Evolutionary conservation across 2,329 filamentous ascomycete species (phyloP).

Genomic region (Teratosphaeria epicoccoides): DNA sequence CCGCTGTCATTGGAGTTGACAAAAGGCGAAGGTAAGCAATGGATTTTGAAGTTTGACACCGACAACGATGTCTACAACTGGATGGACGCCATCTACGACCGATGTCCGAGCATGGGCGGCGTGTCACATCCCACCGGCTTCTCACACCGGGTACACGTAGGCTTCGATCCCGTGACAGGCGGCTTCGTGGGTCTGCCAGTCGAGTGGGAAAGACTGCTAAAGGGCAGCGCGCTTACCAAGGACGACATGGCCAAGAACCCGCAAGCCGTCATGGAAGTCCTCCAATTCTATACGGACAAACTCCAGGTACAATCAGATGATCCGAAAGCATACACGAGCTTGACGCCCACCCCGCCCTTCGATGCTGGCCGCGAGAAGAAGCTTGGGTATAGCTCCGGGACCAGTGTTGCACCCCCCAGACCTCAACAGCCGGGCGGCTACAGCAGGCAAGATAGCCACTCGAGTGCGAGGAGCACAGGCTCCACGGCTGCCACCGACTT

Average conservation of each 20-base stretch:
- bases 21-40: slow-evolving; percentile 71
- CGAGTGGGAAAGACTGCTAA: slow-evolving; percentile 95
- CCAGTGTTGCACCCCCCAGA: slow-evolving; percentile 39
- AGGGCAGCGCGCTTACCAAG: slow-evolving; percentile 92
- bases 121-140: slow-evolving; percentile 99
- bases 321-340: slow-evolving; percentile 55
- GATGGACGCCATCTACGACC: slow-evolving; percentile 96
- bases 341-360: slow-evolving; percentile 56
- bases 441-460: slow-evolving; percentile 37
- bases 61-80: slow-evolving; percentile 97
- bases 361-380: slow-evolving; percentile 36
- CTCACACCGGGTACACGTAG: slow-evolving; percentile 91
- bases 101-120: slow-evolving; percentile 93
- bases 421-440: slow-evolving; percentile 34
- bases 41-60: slow-evolving; percentile 86
- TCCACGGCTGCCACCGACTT: slow-evolving; percentile 13
- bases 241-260: slow-evolving; percentile 98
- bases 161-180: slow-evolving; percentile 89
- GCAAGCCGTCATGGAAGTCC: slow-evolving; percentile 58
- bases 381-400: slow-evolving; percentile 36
- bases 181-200: slow-evolving; percentile 89
- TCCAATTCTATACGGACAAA: slow-evolving; percentile 75
- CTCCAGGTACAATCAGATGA: slow-evolving; percentile 65
- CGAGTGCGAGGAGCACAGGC: slow-evolving; percentile 17
- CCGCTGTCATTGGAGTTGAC: slow-evolving; percentile 93